Evolutionary conservation across 2,329 filamentous ascomycete species (phyloP).

Genomic region (Epichloe coenophiala): DNA sequence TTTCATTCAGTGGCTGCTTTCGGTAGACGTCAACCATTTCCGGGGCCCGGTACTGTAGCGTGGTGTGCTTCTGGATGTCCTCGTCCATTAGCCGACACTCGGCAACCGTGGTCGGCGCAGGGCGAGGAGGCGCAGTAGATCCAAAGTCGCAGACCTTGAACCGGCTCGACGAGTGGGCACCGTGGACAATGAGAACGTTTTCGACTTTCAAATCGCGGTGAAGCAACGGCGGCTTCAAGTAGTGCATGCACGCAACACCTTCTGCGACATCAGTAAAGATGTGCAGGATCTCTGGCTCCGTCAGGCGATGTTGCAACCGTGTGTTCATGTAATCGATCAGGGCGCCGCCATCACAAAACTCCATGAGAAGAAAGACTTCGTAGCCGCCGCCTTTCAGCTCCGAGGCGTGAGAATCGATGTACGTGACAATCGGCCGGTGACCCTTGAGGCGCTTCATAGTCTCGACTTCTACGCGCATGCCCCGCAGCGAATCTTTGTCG

Average conservation of each 20-base stretch:
- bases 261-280: slow-evolving; percentile 95
- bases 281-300: slow-evolving; percentile 91
- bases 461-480: slow-evolving; percentile 97
- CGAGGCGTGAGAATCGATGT: slow-evolving; percentile 95
- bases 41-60: slow-evolving; percentile 90
- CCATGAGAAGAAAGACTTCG: slow-evolving; percentile 97
- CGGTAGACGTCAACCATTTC: slow-evolving; percentile 99
- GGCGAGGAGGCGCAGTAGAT: slow-evolving; percentile 69
- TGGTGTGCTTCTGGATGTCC: slow-evolving; percentile 93
- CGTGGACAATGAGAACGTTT: slow-evolving; percentile 78
- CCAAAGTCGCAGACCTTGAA: slow-evolving; percentile 99
- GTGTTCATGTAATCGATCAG: slow-evolving; percentile 99
- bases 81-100: slow-evolving; percentile 92
- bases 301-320: slow-evolving; percentile 84
- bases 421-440: slow-evolving; percentile 90
- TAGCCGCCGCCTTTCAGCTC: slow-evolving; percentile 87
- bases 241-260: slow-evolving; percentile 97
- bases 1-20: slow-evolving; percentile 93
- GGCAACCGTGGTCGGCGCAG: slow-evolving; percentile 71
- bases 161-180: slow-evolving; percentile 48
- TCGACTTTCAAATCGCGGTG: slow-evolving; percentile 96
- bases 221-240: slow-evolving; percentile 82
- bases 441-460: slow-evolving; percentile 99
- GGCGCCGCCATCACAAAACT: slow-evolving; percentile 87
- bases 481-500: slow-evolving; percentile 84